Evolutionary conservation across 257 asterid genomes (phyloP).

Genomic region (Vinca minor): DNA sequence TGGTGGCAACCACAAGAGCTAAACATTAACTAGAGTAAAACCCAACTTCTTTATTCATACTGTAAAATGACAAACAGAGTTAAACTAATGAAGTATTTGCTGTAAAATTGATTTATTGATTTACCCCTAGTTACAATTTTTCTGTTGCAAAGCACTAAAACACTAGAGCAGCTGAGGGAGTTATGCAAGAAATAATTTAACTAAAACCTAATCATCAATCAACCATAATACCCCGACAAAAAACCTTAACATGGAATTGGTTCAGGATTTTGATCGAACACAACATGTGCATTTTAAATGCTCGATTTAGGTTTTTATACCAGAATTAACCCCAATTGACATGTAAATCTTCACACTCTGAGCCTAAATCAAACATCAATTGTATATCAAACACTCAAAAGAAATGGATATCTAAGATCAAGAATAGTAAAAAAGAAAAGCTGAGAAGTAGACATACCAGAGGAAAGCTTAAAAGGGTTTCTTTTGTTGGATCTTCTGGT

Average conservation of each 20-base stretch:
- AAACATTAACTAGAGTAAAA: neutral
- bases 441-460: conserved; percentile 1
- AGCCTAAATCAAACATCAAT: neutral
- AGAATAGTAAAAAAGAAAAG: neutral
- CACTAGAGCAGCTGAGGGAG: neutral
- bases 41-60: neutral
- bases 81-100: too few species aligned
- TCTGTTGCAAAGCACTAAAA: neutral
- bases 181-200: neutral
- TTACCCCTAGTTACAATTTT: neutral
- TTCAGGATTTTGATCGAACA: neutral
- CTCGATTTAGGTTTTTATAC: neutral
- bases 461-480: conserved; percentile 17
- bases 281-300: neutral
- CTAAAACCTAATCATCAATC: neutral
- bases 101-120: too few species aligned
- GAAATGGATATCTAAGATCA: neutral
- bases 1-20: neutral
- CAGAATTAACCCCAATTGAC: neutral
- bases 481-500: conserved; percentile 27
- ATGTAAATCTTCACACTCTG: neutral
- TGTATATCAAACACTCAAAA: neutral
- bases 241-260: neutral
- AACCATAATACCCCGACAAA: neutral
- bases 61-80: too few species aligned